These are phyloP conservation scores for Ascochyta fabae DNA, from an alignment of 2,329 filamentous ascomycete species.

Conservation along the genomic window DNA sequence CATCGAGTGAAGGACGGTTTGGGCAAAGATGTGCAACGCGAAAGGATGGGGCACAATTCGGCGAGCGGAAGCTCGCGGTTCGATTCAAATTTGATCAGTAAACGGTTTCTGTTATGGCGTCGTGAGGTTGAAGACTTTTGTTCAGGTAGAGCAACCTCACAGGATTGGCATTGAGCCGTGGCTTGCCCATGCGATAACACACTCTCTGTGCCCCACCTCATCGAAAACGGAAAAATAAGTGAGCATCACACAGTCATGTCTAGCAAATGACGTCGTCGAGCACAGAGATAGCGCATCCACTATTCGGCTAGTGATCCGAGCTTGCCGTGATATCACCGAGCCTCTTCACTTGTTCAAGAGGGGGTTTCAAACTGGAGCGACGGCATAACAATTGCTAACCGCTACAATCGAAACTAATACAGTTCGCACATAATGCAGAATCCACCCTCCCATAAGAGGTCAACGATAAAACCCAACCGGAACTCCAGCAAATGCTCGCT, in stretches of 20 bases:
- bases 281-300: constrained; percentile 14
- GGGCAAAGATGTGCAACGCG: background rate
- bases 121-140: background rate
- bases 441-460: background rate
- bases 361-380: background rate
- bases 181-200: constrained; percentile 4
- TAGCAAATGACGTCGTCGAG: constrained; percentile 12
- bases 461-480: background rate
- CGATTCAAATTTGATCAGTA: background rate
- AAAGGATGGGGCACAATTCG: background rate
- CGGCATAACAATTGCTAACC: background rate
- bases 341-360: background rate
- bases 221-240: constrained; percentile 10
- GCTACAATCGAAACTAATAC: background rate
- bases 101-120: constrained; percentile 1
- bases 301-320: constrained; percentile 11
- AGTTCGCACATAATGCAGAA: background rate
- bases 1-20: background rate
- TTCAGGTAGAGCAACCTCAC: background rate
- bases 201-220: constrained; percentile 5
- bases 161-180: background rate
- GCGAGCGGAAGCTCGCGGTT: constrained; percentile 7
- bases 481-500: constrained; percentile 16
- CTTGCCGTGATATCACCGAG: constrained; percentile 9
- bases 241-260: constrained; percentile 11